A percentile compares a stretch with the other conserved stretches of the same genome.
Evolutionary conservation across 345 rosid genomes (phyloP).

Genomic region (Barbarea vulgaris): DNA sequence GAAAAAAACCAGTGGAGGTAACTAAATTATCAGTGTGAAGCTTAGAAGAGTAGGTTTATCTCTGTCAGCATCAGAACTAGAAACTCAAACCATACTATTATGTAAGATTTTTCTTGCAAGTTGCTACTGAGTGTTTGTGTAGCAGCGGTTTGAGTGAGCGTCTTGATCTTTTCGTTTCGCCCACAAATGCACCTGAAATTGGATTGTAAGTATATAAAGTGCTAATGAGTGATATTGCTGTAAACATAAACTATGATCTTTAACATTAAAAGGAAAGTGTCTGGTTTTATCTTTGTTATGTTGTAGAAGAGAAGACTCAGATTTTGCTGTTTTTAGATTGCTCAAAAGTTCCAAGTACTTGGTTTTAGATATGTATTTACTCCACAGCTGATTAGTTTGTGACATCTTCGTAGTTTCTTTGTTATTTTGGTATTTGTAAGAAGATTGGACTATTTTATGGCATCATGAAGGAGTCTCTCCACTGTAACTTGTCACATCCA

Average conservation of each 20-base stretch:
- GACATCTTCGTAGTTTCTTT: background rate
- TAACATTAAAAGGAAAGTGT: background rate
- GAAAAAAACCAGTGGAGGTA: constrained; percentile 21
- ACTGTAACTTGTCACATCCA: background rate
- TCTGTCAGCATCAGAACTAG: constrained; percentile 2
- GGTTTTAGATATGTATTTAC: no score
- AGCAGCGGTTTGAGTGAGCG: background rate
- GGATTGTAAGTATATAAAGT: no score
- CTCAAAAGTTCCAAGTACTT: background rate
- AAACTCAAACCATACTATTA: constrained; percentile 11
- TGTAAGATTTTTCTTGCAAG: background rate
- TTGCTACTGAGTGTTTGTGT: constrained; percentile 3
- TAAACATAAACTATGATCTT: constrained; percentile 5
- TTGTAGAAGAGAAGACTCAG: background rate
- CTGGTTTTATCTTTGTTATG: background rate
- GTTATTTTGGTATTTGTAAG: background rate
- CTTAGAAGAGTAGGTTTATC: constrained; percentile 13
- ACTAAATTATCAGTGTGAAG: constrained; percentile 29
- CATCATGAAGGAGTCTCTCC: background rate
- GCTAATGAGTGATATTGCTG: constrained; percentile 12
- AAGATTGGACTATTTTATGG: background rate
- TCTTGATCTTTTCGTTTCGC: background rate
- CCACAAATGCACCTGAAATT: no score
- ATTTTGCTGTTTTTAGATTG: background rate
- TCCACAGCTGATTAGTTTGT: background rate